Conservation (phyloP, 768 basidiomycete genomes). For the Suillus paluster region DNA sequence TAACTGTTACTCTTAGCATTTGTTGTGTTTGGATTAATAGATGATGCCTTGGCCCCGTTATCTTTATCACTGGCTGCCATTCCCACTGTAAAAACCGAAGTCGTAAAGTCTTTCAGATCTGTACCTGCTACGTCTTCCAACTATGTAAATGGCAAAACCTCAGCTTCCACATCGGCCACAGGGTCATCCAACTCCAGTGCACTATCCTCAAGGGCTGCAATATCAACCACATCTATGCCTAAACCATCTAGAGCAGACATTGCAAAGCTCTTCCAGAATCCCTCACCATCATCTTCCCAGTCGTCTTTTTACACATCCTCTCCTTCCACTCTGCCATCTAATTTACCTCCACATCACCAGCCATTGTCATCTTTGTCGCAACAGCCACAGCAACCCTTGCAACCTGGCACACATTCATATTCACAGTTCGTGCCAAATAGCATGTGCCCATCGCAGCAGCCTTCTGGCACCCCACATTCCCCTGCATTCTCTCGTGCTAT, state of each 20-base stretch:
- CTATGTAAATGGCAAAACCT: slow-evolving; percentile 67
- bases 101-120: slow-evolving; percentile 82
- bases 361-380: slow-evolving; percentile 39
- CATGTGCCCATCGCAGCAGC: slow-evolving; percentile 46
- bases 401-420: slow-evolving; percentile 50
- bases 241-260: slow-evolving; percentile 44
- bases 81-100: slow-evolving; percentile 66
- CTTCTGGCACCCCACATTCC: slow-evolving; percentile 63
- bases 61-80: slow-evolving; percentile 82
- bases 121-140: slow-evolving; percentile 58
- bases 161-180: slow-evolving; percentile 48
- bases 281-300: slow-evolving; percentile 46
- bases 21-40: slow-evolving; percentile 91
- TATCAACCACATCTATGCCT: slow-evolving; percentile 33
- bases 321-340: slow-evolving; percentile 57
- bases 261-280: slow-evolving; percentile 45
- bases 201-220: slow-evolving; percentile 34
- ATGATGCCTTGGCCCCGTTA: slow-evolving; percentile 75
- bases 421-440: slow-evolving; percentile 54
- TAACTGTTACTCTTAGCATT: slow-evolving; percentile 46
- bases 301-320: slow-evolving; percentile 59
- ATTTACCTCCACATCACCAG: slow-evolving; percentile 54
- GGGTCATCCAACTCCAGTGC: slow-evolving; percentile 40
- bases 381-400: slow-evolving; percentile 37
- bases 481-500: slow-evolving; percentile 66